Evolutionary conservation across 2,329 filamentous ascomycete species (phyloP), one percentile per base, ranked within the genome.

Genomic region (Onygenales sp.): DNA sequence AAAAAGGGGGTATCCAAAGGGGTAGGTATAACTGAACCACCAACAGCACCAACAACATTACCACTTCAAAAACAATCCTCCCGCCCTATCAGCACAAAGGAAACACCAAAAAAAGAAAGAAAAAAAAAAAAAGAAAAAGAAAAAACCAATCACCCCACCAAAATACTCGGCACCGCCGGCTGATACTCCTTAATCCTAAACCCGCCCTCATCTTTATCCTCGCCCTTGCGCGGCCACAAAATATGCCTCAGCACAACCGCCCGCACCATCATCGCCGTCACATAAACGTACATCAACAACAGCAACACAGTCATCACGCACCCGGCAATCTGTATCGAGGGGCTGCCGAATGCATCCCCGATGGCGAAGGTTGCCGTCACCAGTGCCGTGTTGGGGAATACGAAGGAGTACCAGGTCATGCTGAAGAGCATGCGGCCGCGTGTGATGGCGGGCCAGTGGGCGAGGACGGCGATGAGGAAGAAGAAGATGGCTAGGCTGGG

Each of bases 341-440:
- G 66, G 58, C 75, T 81, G 1, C 78, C 69, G 44, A 87, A 80
- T 0, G 82, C 82, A 8, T 77, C 74, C 0, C 81, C 86, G 49
- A 93, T 78, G 2, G 84, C 80, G 58, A 87, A 83, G 0, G 87
- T 93, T 0, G 87, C 85, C 0, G 84, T 87, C 39, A 79, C 80
- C 55, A 89, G 70, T 0, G 85, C 86, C 0, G 87, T 91, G 60
- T 91, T 89, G 2, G 87, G 87, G 62, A 91, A 91, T 4, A 91
- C 78, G 67, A 91, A 92, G 3, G 83, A 87, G 69, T 85, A 93
- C 84, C 87, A 94, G 1, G 84, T 88, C 86, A 93, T 91, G 14
- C 86, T 84, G 62, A 91, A 93, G 3, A 82, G 78, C 73, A 90
- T 81, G 52, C 76, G 79, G 39, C 78, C 77, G 9, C 78, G 72